Percentiles rank a stretch among this genome's conserved stretches.
Conservation (phyloP, 2,329 filamentous ascomycete species). For the Epichloe coenophiala region DNA sequence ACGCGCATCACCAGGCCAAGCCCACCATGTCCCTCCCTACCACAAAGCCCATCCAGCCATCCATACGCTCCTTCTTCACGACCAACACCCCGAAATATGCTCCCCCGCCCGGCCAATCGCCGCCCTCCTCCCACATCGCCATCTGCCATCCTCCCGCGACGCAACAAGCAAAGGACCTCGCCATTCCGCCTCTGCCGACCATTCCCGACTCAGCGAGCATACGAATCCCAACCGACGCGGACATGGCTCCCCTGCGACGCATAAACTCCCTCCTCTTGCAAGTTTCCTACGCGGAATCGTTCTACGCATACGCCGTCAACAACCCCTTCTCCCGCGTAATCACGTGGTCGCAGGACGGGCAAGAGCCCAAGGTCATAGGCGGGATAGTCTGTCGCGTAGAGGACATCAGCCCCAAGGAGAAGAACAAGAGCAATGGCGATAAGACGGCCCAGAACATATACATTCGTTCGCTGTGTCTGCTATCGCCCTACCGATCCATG, state of each 20-base stretch:
- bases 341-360: constrained; percentile 35
- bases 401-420: constrained; percentile 6
- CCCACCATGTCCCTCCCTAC: constrained; percentile 27
- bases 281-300: constrained; percentile 49
- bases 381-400: constrained; percentile 51
- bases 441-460: constrained; percentile 35
- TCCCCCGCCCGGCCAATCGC: constrained; percentile 16
- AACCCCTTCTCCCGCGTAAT: constrained; percentile 47
- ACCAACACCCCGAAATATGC: constrained; percentile 28
- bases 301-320: constrained; percentile 42
- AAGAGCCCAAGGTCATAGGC: constrained; percentile 40
- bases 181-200: constrained; percentile 16
- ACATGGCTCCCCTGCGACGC: constrained; percentile 45
- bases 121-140: constrained; percentile 17
- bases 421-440: constrained; percentile 3
- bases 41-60: constrained; percentile 30
- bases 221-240: constrained; percentile 32
- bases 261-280: constrained; percentile 53
- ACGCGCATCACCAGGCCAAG: not conserved
- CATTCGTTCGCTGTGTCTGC: constrained; percentile 49
- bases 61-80: constrained; percentile 51
- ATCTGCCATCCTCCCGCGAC: constrained; percentile 12
- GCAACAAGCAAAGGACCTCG: constrained; percentile 11
- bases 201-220: constrained; percentile 37
- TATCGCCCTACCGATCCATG: constrained; percentile 48